These are phyloP conservation scores for Cucurbita argyrosperma DNA, from an alignment of 306 rosid species.

Conservation along the genomic window DNA sequence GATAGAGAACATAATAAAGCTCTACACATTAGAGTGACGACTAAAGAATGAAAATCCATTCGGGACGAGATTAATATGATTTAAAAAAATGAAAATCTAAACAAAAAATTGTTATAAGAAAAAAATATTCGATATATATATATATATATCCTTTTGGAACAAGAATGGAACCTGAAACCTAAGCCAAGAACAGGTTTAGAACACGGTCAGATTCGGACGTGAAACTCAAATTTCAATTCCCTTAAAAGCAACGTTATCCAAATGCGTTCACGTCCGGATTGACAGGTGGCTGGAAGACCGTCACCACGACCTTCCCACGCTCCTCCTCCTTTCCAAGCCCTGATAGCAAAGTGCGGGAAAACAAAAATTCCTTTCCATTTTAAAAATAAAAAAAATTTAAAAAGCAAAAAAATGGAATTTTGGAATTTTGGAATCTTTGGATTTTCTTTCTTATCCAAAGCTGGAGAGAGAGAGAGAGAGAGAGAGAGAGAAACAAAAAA, in stretches of 20 bases:
- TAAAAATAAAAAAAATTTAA: background rate
- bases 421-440: background rate
- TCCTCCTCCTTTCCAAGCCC: background rate
- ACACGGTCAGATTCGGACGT: slow-evolving; percentile 6
- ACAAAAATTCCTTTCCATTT: background rate
- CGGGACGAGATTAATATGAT: too few relatives aligned
- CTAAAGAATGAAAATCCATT: too few relatives aligned
- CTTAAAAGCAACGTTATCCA: background rate
- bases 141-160: too few relatives aligned
- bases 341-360: background rate
- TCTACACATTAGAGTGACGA: too few relatives aligned
- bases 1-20: too few relatives aligned
- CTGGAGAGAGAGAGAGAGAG: background rate
- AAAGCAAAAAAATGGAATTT: background rate
- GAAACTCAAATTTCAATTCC: background rate
- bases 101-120: too few relatives aligned
- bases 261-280: background rate
- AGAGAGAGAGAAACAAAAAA: background rate
- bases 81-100: too few relatives aligned
- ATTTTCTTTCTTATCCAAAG: background rate
- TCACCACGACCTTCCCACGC: background rate
- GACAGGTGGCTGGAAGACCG: background rate
- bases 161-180: background rate
- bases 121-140: too few relatives aligned
- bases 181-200: background rate